Base-by-base conservation (phyloP, 345 rosid species). In the Triadica sebifera region DNA sequence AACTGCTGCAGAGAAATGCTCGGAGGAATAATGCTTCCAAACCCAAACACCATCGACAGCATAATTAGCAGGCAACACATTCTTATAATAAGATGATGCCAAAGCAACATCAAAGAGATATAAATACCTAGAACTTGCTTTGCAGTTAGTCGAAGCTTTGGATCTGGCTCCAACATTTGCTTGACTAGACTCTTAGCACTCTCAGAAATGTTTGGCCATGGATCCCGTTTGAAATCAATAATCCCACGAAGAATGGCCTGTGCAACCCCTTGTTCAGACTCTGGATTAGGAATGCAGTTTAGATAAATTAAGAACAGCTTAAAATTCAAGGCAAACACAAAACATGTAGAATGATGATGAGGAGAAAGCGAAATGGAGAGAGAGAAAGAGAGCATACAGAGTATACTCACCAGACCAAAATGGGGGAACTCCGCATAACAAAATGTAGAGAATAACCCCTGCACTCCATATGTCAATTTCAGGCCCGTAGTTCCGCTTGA, bases 381-480 rank as follows among this genome's bases (percentile, higher is more conserved):
- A 29, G 34, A 29, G 34, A 12, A 11, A 67, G 11, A 20, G 45
- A 25, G 53, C 16, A 51, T 41, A 16, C n/a, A 49, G 45, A 63
- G 71, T 13, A 65, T 58, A 60, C 82, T 81, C 73, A 93, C 99
- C 99, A 52, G 99, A 98, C 99, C 98, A 96, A 85, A 96, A 96
- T 51, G 99, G 99, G 8, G 99, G 98, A 84, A 93, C 98, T 69
- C 99, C 99, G 52, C 98, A 96, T 69, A 96, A 77, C 74, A 96
- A 85, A 72, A 96, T 96, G 74, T 90, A 93, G 69, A 96, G 98
- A 80, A 96, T 91, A 52, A 96, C 99, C 77, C 99, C 99, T 37
- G 98, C 98, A 86, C 99, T 96, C 99, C 99, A 96, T 74, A 96
- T 96, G 83, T 96, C 99, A 72, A 96, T 93, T 83, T 96, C 99